These are phyloP conservation scores for Amauroascus verrucosus DNA, from an alignment of 2,329 filamentous ascomycete genomes.

Conservation along the genomic window DNA sequence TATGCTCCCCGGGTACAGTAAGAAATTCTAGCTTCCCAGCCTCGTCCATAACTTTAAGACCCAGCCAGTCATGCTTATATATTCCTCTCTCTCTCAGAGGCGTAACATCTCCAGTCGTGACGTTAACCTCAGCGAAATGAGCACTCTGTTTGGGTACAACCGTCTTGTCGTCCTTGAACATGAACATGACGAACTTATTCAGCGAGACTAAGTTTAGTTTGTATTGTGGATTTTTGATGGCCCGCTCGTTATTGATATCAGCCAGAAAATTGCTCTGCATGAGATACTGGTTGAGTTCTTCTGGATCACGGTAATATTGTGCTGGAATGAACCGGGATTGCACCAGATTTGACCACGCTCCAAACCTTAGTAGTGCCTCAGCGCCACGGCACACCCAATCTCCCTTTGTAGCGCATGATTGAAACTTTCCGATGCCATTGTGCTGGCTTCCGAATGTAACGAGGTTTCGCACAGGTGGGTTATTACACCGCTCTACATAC, in stretches of 20 bases:
- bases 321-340: slow-evolving; percentile 78
- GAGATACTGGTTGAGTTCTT: slow-evolving; percentile 62
- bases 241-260: slow-evolving; percentile 90
- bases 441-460: slow-evolving; percentile 87
- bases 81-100: slow-evolving; percentile 58
- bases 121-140: slow-evolving; percentile 84
- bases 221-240: slow-evolving; percentile 62
- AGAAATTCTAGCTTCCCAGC: slow-evolving; percentile 69
- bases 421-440: slow-evolving; percentile 80
- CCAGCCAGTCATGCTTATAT: slow-evolving; percentile 90
- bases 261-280: slow-evolving; percentile 77
- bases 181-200: slow-evolving; percentile 74
- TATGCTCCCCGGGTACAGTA: slow-evolving; percentile 66
- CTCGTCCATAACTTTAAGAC: slow-evolving; percentile 66
- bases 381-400: slow-evolving; percentile 77
- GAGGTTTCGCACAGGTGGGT: slow-evolving; percentile 61
- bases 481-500: slow-evolving; percentile 79
- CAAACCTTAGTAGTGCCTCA: slow-evolving; percentile 64
- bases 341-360: slow-evolving; percentile 69
- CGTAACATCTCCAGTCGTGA: slow-evolving; percentile 51
- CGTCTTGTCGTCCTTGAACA: slow-evolving; percentile 77
- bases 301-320: slow-evolving; percentile 78
- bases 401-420: slow-evolving; percentile 51
- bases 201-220: slow-evolving; percentile 57
- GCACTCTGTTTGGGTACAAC: slow-evolving; percentile 82